phyloP scores from a whole-genome alignment of 2,329 filamentous ascomycete genomes.

The Pochonia chlamydosporia region DNA sequence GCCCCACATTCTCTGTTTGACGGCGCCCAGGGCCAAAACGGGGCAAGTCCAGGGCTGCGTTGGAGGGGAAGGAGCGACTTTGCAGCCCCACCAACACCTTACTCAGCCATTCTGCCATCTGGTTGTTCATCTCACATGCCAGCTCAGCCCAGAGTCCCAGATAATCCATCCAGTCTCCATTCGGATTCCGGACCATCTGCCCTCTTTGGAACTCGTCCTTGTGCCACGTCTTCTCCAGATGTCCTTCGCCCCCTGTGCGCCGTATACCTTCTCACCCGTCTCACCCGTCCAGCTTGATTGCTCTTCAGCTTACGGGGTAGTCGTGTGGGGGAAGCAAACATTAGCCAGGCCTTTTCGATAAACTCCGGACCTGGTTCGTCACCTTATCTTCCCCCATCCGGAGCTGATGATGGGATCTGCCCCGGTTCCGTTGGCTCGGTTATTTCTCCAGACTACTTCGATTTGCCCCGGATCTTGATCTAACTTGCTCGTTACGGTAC shows the following conservation, averaged over 20 bases:
- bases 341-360: background rate
- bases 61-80: no score
- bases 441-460: no score
- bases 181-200: background rate
- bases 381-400: background rate
- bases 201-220: background rate
- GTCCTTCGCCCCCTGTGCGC: background rate
- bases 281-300: no score
- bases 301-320: no score
- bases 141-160: no score
- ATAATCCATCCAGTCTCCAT: background rate
- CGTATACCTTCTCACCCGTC: background rate
- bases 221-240: background rate
- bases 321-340: no score
- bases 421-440: background rate
- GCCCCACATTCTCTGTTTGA: background rate
- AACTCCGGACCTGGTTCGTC: background rate
- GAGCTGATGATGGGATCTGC: background rate
- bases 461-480: no score
- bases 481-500: no score
- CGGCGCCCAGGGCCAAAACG: no score
- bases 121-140: background rate
- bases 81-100: no score
- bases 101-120: no score
- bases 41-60: no score